These are phyloP conservation scores for Russula emetica DNA, from an alignment of 768 basidiomycete species.

Conservation along the genomic window DNA sequence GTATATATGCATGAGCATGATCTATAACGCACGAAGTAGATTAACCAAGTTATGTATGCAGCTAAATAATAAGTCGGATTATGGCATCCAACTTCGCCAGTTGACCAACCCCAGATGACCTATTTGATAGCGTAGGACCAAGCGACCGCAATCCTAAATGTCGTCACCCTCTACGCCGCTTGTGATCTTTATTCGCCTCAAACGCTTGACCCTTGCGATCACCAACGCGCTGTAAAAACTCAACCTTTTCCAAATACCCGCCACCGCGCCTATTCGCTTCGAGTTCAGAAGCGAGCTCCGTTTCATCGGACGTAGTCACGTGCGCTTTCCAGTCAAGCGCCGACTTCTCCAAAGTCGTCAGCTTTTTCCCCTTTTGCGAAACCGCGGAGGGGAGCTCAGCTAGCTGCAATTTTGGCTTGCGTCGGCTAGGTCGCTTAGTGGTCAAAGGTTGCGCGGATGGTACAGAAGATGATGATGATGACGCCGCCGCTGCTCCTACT, in stretches of 20 bases:
- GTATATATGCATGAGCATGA: not conserved
- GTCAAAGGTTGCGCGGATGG: not conserved
- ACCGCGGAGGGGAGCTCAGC: slow-evolving; percentile 47
- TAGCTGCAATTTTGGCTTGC: slow-evolving; percentile 58
- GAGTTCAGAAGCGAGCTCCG: slow-evolving; percentile 62
- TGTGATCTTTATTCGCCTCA: slow-evolving; percentile 52
- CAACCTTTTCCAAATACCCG: slow-evolving; percentile 81
- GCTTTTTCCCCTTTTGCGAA: slow-evolving; percentile 60
- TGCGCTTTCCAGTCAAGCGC: slow-evolving; percentile 83
- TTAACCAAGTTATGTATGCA: not conserved
- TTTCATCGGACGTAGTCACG: slow-evolving; percentile 40
- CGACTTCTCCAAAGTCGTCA: slow-evolving; percentile 81
- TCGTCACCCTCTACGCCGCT: slow-evolving; percentile 38
- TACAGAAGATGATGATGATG: slow-evolving; percentile 22
- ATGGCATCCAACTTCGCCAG: not conserved
- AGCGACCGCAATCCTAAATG: not conserved
- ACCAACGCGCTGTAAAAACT: slow-evolving; percentile 74
- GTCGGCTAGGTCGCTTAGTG: slow-evolving; percentile 54
- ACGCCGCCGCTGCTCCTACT: not conserved
- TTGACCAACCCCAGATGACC: not conserved
- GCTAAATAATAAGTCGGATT: not conserved
- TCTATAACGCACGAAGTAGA: not conserved
- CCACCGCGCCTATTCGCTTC: slow-evolving; percentile 68
- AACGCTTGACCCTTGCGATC: slow-evolving; percentile 63
- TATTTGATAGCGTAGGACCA: not conserved